Percentiles rank a stretch among this genome's conserved stretches.
These are phyloP conservation scores for Neolentinus lepideus DNA, from an alignment of 1,284 basidiomycete species.

Conservation along the genomic window DNA sequence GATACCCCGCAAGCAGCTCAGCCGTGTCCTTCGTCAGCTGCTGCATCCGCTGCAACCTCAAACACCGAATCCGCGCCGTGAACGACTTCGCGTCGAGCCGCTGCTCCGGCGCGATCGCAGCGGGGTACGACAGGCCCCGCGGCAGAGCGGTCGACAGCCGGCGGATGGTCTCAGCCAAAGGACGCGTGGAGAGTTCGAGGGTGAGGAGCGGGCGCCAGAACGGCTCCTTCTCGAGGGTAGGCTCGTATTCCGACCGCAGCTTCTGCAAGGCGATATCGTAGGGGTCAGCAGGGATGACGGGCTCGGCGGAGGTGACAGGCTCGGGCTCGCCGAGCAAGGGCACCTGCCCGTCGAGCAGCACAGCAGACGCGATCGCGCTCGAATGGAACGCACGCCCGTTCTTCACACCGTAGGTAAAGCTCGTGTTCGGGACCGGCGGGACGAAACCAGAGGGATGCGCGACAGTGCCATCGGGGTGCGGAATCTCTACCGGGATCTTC, in stretches of 20 bases:
- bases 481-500: slow-evolving; percentile 23
- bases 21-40: slow-evolving; percentile 19
- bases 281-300: too few species aligned
- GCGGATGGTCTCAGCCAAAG: slow-evolving; percentile 29
- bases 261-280: neutral
- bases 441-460: slow-evolving; percentile 25
- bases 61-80: slow-evolving; percentile 25
- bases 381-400: neutral
- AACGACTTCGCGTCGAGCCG: slow-evolving; percentile 25
- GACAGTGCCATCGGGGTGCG: slow-evolving; percentile 13
- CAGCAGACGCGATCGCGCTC: neutral
- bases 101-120: slow-evolving; percentile 24
- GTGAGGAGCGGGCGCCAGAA: slow-evolving; percentile 36
- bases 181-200: slow-evolving; percentile 34
- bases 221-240: slow-evolving; percentile 20
- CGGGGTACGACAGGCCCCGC: slow-evolving; percentile 30
- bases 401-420: neutral
- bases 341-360: neutral
- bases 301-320: too few species aligned
- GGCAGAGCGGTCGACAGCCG: slow-evolving; percentile 24
- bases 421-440: slow-evolving; percentile 12
- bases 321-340: slow-evolving; percentile 9
- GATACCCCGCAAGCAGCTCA: slow-evolving; percentile 21
- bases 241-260: slow-evolving; percentile 17
- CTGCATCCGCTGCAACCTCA: slow-evolving; percentile 29